Evolutionary conservation across 2,329 filamentous ascomycete genomes (phyloP).

Genomic region (Fusarium dlaminii): DNA sequence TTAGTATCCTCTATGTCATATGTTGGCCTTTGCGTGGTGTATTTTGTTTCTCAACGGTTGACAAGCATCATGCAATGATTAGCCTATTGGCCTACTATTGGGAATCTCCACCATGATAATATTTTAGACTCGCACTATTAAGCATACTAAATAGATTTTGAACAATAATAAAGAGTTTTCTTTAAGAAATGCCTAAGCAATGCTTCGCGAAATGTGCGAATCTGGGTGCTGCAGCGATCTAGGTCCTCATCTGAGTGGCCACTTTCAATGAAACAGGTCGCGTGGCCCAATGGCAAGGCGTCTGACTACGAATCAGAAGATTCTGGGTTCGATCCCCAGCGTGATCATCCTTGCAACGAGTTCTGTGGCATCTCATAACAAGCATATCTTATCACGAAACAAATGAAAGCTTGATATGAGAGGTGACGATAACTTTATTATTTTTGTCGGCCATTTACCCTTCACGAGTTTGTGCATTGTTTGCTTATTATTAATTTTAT

Average conservation of each 20-base stretch:
- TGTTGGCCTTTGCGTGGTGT: fast-evolving
- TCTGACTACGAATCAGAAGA: slow-evolving; percentile 36
- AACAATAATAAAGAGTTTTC: too few species aligned
- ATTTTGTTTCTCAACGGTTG: fast-evolving
- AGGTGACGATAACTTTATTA: fast-evolving
- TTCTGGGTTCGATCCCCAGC: slow-evolving; percentile 35
- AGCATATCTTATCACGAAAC: fast-evolving
- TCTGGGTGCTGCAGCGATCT: background rate
- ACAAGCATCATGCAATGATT: background rate
- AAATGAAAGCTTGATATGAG: background rate
- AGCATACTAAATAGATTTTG: fast-evolving
- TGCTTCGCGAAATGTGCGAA: too few species aligned
- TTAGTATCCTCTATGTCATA: fast-evolving
- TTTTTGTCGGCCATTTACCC: background rate
- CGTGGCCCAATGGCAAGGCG: slow-evolving; percentile 34
- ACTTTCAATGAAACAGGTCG: background rate
- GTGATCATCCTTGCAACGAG: background rate
- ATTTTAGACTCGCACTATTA: fast-evolving
- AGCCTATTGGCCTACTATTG: fast-evolving
- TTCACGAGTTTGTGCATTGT: background rate
- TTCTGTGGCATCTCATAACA: background rate
- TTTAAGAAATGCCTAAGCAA: too few species aligned
- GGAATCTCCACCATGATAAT: fast-evolving
- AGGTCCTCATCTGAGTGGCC: background rate
- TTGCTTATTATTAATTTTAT: background rate